Evolutionary conservation across 345 rosid species (phyloP), one percentile per base, ranked within the genome.

Genomic region (Hypericum perforatum): DNA sequence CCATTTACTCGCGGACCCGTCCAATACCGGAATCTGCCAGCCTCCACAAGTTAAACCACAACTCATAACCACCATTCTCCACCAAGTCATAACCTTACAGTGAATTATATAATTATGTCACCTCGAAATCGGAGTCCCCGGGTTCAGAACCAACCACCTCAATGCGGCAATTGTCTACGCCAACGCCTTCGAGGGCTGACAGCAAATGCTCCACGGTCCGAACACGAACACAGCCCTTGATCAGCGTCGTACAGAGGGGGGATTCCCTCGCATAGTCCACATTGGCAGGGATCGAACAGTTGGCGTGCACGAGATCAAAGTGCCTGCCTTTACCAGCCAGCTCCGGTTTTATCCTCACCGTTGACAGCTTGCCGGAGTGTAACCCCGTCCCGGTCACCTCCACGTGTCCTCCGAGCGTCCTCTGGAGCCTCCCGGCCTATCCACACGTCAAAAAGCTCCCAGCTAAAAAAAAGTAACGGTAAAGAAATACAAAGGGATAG

Each of bases 1-100:
- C 98, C 96, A 91, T 39, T 71, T 67, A 58, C 72, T 67, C 0
- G 98, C 96, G 53, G 96, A 91, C 37, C 96, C 98, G 72, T 91
- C 96, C 50, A 82, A 72, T 59, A 86, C 74, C 13, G 96, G 98
- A 68, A 86, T 82, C 96, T 84, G 76, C 52, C 38, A 43, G 56
- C 32, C 14, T 10, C 48, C 14, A 44, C 48, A 44, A 6, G 14
- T 6, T 11, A 14, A 61, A 5, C 0, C 32, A 22, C 32, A 22
- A 22, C 32, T 22, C 37, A 51, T 9, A 11, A 11, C 39, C 11
- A 39, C 5, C n/a, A n/a, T n/a, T n/a, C 32, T 22, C 32, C 32
- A 1, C 32, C 32, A 22, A 22, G 32, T 22, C 32, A 22, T 22
- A 22, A 22, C 32, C 32, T 22, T 22, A n/a, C 4, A 22, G 32